Evolutionary conservation across 2,329 filamentous ascomycete species (phyloP).

Genomic region (Botrytis paeoniae): DNA sequence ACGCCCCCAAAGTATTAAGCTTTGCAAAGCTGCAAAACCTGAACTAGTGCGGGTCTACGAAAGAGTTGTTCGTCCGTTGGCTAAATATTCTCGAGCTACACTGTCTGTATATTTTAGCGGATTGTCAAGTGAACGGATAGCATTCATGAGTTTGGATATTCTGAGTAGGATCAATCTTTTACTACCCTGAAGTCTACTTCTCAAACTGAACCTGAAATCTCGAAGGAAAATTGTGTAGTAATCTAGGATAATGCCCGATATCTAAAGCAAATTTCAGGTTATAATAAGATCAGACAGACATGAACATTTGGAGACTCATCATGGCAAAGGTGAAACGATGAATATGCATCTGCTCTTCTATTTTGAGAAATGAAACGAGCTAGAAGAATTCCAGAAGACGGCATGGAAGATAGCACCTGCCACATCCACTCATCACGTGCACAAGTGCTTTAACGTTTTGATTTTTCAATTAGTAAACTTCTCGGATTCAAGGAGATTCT

Average conservation of each 20-base stretch:
- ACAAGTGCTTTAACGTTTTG: neutral
- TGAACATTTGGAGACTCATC: neutral
- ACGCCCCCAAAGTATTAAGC: slow-evolving; percentile 45
- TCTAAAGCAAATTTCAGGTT: no score
- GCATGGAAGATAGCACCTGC: neutral
- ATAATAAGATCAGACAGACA: neutral
- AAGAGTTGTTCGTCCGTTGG: slow-evolving; percentile 50
- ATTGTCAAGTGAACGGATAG: neutral
- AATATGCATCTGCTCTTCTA: neutral
- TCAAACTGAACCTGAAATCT: neutral
- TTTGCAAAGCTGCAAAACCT: slow-evolving; percentile 50
- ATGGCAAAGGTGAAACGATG: neutral
- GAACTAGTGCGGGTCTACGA: slow-evolving; percentile 52
- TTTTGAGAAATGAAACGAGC: slow-evolving; percentile 4
- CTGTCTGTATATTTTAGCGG: slow-evolving; percentile 45
- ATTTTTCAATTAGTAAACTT: neutral
- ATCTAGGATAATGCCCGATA: neutral
- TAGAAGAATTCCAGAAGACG: neutral
- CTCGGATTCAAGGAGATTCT: neutral
- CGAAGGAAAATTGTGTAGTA: no score
- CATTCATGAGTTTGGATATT: neutral
- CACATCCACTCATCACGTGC: neutral
- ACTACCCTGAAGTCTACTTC: neutral
- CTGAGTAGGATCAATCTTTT: no score
- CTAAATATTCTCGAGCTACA: slow-evolving; percentile 49